Base-by-base conservation (phyloP, 768 basidiomycete species). In the Lyophyllum shimeji region DNA sequence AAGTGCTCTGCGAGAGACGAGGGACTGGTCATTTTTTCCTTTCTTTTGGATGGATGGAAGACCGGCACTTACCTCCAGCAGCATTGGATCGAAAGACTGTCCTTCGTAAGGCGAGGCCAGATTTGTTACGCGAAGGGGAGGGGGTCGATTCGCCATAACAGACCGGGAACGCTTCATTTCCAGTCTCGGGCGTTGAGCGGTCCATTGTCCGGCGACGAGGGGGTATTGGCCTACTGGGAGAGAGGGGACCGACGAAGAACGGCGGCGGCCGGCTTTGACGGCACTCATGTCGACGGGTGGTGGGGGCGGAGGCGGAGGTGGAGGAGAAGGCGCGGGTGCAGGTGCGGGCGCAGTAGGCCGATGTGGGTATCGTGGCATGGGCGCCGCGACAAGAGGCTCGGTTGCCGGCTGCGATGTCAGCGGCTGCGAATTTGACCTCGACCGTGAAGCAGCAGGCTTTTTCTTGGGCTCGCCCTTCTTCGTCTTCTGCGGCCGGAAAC, bases 401-500 rank as follows among this genome's bases (percentile, higher is more conserved):
- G 2, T 42, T 17, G 39, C 21, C 7, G 15, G 31, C 15, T 52
- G 33, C 18, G 50, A 46, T 17, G 33, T 18, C 3, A 55, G 20
- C 12, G 60, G 37, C 20, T 58, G 45, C 18, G 62, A 57, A 11
- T 61, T 60, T 21, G 60, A 60, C 54, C 59, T 61, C 55, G 65
- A 65, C 42, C 58, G 45, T 11, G 67, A 61, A 53, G 59, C 33
- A 31, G 58, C 33, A 31, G 58, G 57, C 61, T 67, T 66, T 54
- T 67, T 71, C 46, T 68, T 63, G 18, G 60, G 65, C 0, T 49
- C 48, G 39, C 34, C 34, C 34, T 37, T 37, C 34, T 63, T 67
- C 34, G 74, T 73, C 65, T 78, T 80, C 70, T 74, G 68, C 11
- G 88, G 88, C 18, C 79, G 75, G 66, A 82, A 90, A 47, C 79